Conservation (phyloP, 768 basidiomycete genomes). For the Candolleomyces efflorescens region DNA sequence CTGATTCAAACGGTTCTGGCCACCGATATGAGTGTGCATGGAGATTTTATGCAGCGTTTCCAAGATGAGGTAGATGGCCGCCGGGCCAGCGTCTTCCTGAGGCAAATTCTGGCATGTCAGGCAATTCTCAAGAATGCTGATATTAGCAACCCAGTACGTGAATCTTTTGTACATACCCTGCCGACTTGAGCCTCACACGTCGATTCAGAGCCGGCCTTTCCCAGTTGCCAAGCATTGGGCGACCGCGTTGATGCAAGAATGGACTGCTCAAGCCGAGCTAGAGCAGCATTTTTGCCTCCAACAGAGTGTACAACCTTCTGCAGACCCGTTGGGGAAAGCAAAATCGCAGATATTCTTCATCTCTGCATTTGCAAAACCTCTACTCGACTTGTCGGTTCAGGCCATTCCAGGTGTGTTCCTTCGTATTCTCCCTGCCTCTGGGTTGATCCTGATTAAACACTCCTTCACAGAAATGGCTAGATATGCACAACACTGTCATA, state of each 20-base stretch:
- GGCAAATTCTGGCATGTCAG: constrained; percentile 77
- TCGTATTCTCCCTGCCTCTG: neutral
- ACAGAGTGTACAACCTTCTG: constrained; percentile 44
- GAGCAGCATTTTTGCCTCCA: constrained; percentile 77
- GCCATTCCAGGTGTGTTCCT: constrained; percentile 66
- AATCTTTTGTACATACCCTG: constrained; percentile 16
- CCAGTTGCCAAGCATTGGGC: constrained; percentile 94
- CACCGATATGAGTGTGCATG: constrained; percentile 94
- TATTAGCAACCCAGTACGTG: constrained; percentile 92
- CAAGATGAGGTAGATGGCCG: constrained; percentile 42
- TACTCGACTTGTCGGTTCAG: constrained; percentile 70
- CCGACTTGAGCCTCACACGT: neutral
- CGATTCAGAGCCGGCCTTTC: constrained; percentile 78
- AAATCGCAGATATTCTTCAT: constrained; percentile 89
- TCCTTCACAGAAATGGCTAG: constrained; percentile 52
- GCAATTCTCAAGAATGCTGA: constrained; percentile 96
- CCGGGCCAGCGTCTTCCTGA: constrained; percentile 33
- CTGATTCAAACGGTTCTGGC: constrained; percentile 82
- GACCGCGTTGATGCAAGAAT: constrained; percentile 81
- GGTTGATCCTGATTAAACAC: neutral
- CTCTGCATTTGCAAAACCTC: constrained; percentile 72
- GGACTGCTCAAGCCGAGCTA: constrained; percentile 84
- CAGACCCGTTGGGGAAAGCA: constrained; percentile 58
- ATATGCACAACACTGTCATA: constrained; percentile 63
- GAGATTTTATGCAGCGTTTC: constrained; percentile 75